Evolutionary conservation across 2,329 filamentous ascomycete species (phyloP).

Genomic region (Xylariaceae sp.): DNA sequence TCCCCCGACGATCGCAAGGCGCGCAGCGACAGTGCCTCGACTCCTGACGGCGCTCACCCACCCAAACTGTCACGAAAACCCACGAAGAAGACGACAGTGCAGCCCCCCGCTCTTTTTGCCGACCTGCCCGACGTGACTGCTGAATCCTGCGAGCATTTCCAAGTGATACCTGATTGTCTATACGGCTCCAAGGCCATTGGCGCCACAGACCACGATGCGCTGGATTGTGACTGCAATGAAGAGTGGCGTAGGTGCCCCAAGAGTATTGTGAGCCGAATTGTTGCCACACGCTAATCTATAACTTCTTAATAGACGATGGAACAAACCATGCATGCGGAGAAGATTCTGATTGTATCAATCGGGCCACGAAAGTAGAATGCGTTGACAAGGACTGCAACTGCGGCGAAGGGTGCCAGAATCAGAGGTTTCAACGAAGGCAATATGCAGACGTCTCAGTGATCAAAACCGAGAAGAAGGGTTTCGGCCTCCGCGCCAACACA

Average conservation of each 20-base stretch:
- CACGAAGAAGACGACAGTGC: slow-evolving; percentile 65
- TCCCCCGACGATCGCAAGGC: slow-evolving; percentile 47
- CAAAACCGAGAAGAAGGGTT: slow-evolving; percentile 97
- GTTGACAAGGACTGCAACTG: slow-evolving; percentile 80
- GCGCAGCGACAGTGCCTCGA: slow-evolving; percentile 47
- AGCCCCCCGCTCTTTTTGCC: slow-evolving; percentile 65
- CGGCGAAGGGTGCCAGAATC: slow-evolving; percentile 84
- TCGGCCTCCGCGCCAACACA: slow-evolving; percentile 78
- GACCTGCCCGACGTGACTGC: slow-evolving; percentile 75
- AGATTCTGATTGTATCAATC: slow-evolving; percentile 97
- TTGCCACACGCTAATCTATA: slow-evolving; percentile 21
- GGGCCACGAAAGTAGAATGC: slow-evolving; percentile 97
- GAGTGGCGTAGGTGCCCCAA: slow-evolving; percentile 77
- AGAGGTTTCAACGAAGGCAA: slow-evolving; percentile 86
- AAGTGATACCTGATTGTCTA: slow-evolving; percentile 78
- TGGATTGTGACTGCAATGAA: slow-evolving; percentile 93
- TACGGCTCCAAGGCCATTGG: slow-evolving; percentile 93
- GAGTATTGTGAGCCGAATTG: slow-evolving; percentile 12
- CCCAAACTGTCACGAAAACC: slow-evolving; percentile 72
- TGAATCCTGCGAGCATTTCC: slow-evolving; percentile 74
- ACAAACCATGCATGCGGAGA: slow-evolving; percentile 87
- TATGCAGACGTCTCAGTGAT: slow-evolving; percentile 93
- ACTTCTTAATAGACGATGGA: slow-evolving; percentile 47
- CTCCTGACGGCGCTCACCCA: slow-evolving; percentile 52
- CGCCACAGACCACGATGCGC: slow-evolving; percentile 80